Evolutionary conservation across 371 early-diverging fungal genomes (phyloP).

Genomic region (Phascolomyces articulosus): DNA sequence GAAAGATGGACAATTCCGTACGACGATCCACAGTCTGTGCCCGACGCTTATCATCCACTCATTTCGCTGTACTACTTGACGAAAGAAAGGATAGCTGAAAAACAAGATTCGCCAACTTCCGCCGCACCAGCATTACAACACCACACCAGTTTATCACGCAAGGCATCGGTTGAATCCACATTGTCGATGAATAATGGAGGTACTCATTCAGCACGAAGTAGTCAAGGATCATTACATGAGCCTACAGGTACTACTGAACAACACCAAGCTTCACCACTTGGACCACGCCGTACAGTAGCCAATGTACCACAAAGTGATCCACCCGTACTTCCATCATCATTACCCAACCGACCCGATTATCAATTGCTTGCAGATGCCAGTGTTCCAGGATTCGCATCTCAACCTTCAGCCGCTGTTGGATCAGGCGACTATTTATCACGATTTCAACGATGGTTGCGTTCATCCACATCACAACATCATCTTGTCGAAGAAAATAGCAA

Average conservation of each 20-base stretch:
- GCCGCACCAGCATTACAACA: conserved; percentile 5
- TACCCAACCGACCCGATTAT: conserved; percentile 20
- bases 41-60: conserved; percentile 66
- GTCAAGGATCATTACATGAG: conserved; percentile 37
- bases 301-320: conserved; percentile 13
- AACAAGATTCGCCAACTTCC: conserved; percentile 24
- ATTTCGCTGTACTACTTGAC: conserved; percentile 88
- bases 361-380: conserved; percentile 22
- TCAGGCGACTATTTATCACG: conserved; percentile 42
- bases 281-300: background rate
- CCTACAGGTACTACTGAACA: background rate
- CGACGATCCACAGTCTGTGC: conserved; percentile 49
- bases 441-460: conserved; percentile 51
- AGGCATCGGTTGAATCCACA: conserved; percentile 41
- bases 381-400: conserved; percentile 28
- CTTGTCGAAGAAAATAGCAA: conserved; percentile 17
- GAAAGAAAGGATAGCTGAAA: conserved; percentile 70
- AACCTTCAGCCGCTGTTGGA: conserved; percentile 31
- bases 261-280: background rate
- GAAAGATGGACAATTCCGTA: conserved; percentile 13
- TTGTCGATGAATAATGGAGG: conserved; percentile 11
- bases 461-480: conserved; percentile 44
- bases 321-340: conserved; percentile 10
- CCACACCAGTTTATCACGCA: conserved; percentile 26
- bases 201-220: conserved; percentile 36